These are phyloP conservation scores for Anaeramoeba flamelloides DNA, from an alignment of 78 protist genomes.

Conservation along the genomic window DNA sequence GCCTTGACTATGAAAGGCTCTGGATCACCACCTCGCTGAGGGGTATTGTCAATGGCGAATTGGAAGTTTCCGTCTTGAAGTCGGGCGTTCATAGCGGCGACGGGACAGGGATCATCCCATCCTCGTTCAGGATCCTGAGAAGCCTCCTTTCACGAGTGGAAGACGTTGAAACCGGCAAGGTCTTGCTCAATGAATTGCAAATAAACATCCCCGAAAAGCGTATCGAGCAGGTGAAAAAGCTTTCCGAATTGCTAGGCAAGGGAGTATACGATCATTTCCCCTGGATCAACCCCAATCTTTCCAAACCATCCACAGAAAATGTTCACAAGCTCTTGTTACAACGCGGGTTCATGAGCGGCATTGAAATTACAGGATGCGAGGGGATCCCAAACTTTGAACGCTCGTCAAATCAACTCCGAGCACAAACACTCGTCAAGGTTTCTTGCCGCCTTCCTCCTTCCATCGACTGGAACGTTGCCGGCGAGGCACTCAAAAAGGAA, in stretches of 20 bases:
- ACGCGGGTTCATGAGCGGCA: constrained; percentile 51
- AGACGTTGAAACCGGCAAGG: constrained; percentile 50
- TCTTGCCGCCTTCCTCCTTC: constrained; percentile 63
- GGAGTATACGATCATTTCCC: constrained; percentile 30
- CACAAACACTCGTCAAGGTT: constrained; percentile 28
- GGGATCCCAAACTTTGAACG: constrained; percentile 35
- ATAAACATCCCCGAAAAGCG: constrained; percentile 48
- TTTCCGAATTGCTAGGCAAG: constrained; percentile 37
- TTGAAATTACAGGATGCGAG: constrained; percentile 55
- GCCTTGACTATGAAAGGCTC: constrained; percentile 51
- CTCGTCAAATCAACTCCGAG: constrained; percentile 61
- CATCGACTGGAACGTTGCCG: constrained; percentile 20
- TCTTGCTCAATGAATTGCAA: constrained; percentile 20
- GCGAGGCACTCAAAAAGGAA: constrained; percentile 14
- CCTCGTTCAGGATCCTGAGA: constrained; percentile 48
- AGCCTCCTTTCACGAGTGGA: constrained; percentile 43
- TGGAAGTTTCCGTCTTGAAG: constrained; percentile 33
- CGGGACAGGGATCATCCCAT: constrained; percentile 58
- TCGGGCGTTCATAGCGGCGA: constrained; percentile 57
- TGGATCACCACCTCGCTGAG: constrained; percentile 50
- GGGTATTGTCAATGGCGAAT: constrained; percentile 44
- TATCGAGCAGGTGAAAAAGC: constrained; percentile 27
- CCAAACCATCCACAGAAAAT: constrained; percentile 22
- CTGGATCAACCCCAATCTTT: constrained; percentile 20
- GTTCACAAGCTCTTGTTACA: constrained; percentile 23